Conservation (phyloP, 305 asterid species). For the Fraxinus velutina region DNA sequence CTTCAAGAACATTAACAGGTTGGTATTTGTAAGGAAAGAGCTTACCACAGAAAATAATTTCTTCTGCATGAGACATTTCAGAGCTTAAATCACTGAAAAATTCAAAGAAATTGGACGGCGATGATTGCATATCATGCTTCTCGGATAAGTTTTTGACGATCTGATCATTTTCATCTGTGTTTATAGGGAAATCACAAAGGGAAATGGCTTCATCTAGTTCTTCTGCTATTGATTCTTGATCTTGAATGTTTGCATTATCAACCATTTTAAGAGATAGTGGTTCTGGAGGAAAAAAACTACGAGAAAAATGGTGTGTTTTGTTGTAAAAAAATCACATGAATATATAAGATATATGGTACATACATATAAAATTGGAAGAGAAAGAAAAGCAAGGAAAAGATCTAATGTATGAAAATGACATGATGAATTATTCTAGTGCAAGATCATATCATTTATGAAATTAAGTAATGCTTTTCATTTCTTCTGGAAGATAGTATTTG, state of each 20-base stretch:
- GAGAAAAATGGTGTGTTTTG: neutral
- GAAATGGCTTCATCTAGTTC: constrained; percentile 23
- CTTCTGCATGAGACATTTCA: constrained; percentile 65
- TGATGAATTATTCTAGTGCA: neutral
- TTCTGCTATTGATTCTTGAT: neutral
- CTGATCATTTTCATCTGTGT: constrained; percentile 5
- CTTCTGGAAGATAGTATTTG: neutral
- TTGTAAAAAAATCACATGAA: neutral
- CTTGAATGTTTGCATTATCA: neutral
- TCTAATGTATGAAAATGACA: neutral
- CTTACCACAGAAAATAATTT: constrained; percentile 60
- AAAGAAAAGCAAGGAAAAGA: neutral
- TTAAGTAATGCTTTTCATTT: neutral
- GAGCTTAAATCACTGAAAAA: constrained; percentile 36
- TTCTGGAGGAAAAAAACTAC: neutral
- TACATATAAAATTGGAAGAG: neutral
- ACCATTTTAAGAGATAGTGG: constrained; percentile 14
- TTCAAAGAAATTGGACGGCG: constrained; percentile 46
- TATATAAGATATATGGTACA: neutral
- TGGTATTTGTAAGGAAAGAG: constrained; percentile 39
- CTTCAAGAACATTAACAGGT: neutral
- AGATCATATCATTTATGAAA: neutral
- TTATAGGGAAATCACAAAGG: constrained; percentile 30
- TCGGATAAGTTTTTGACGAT: neutral
- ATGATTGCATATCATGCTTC: constrained; percentile 20